Evolutionary conservation across 2,329 filamentous ascomycete species (phyloP).

Genomic region (Chrysosporium keratinophilum): DNA sequence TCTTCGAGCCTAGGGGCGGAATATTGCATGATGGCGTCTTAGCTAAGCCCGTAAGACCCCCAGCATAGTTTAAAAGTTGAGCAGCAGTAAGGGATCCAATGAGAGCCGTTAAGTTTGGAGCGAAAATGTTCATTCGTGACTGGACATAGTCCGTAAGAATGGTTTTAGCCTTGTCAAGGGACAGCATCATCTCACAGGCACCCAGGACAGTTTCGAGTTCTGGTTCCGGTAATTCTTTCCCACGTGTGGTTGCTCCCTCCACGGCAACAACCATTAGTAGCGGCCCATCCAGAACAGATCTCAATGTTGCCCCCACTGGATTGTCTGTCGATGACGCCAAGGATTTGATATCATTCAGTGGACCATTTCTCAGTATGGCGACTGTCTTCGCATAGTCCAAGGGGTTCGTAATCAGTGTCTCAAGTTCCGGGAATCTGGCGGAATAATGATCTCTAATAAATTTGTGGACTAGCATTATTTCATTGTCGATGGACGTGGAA

Average conservation of each 20-base stretch:
- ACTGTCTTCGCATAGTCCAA: conserved; percentile 94
- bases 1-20: conserved; percentile 80
- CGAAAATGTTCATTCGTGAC: conserved; percentile 92
- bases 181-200: conserved; percentile 81
- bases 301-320: conserved; percentile 61
- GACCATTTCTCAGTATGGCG: conserved; percentile 82
- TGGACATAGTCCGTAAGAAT: conserved; percentile 88
- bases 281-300: conserved; percentile 73
- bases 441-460: conserved; percentile 95
- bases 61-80: conserved; percentile 89
- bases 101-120: conserved; percentile 81
- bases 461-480: conserved; percentile 89
- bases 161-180: conserved; percentile 75
- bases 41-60: conserved; percentile 75
- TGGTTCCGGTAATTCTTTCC: conserved; percentile 61
- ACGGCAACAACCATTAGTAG: conserved; percentile 92
- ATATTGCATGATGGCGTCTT: conserved; percentile 93
- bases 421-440: conserved; percentile 81
- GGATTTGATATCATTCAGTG: conserved; percentile 75
- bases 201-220: conserved; percentile 64
- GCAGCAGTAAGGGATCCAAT: conserved; percentile 89
- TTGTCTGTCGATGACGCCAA: conserved; percentile 71
- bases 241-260: conserved; percentile 82
- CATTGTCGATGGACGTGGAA: conserved; percentile 85
- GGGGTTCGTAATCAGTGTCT: conserved; percentile 79